Base-by-base conservation (phyloP, 306 rosid species). In the Rosa lucieae region DNA sequence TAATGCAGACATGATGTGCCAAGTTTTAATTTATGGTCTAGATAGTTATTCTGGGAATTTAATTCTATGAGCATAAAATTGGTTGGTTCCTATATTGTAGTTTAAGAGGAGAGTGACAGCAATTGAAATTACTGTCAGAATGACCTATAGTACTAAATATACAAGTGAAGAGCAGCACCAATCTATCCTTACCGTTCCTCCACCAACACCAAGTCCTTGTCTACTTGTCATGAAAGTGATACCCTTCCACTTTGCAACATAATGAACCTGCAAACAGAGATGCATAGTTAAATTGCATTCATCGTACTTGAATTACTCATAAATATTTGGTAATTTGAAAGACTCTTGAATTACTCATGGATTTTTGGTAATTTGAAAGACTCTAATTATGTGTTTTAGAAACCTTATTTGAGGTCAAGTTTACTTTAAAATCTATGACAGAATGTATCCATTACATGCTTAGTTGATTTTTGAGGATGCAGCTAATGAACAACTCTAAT, bases 191-290 rank as follows among this genome's bases (percentile, higher is more conserved):
- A 94, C 97, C 90, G 97, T 92, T 88, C 99, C 99, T 86, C 99
- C 97, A 55, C 97, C 97, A 42, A 94, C 97, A 9, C 99, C 99
- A 76, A 94, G 80, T 83, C 99, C 99, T 85, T 94, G 99, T 89
- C 99, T 91, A 77, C 97, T 92, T 37, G 99, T 94, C 97, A 94
- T 92, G 77, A 91, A 94, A 63, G 99, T 94, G 88, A 94, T 84
- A 35, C 90, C 88, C 83, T 70, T 94, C 99, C 99, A 94, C 82
- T 91, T 94, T 47, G 99, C 97, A 65, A 94, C 97, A 78, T 94
- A 94, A 81, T 92, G 99, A 87, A 94, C 92, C 99, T 94, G 85
- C 86, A 90, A 87, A 59, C 76, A 63, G 15, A 81, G 71, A 56
- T 66, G 20, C 65, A 78, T 3, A 23, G 3, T 44, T 23, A 29